Percentiles rank a stretch among this genome's conserved stretches.
phyloP scores from a whole-genome alignment of 1,139 yeast species.

The Blastobotrys petasosporus region DNA sequence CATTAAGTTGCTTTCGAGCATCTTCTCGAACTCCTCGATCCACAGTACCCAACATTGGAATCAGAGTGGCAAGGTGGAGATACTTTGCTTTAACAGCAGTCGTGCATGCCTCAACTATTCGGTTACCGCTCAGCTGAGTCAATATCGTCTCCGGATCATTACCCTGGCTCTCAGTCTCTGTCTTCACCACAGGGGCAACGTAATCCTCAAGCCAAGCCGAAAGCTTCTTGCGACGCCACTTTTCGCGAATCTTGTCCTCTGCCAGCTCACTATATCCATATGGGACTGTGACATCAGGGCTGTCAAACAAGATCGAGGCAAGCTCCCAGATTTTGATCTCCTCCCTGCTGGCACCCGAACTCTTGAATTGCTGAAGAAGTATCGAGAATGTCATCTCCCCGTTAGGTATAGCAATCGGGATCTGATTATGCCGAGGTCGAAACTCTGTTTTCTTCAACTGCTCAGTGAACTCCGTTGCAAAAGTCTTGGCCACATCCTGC shows the following conservation, averaged over 20 bases:
- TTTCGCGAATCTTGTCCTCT: conserved; percentile 34
- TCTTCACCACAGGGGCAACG: conserved; percentile 41
- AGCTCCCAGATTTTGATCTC: conserved; percentile 41
- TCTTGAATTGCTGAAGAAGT: conserved; percentile 8
- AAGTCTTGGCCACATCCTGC: background rate
- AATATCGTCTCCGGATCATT: conserved; percentile 46
- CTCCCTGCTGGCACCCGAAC: background rate
- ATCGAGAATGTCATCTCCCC: conserved; percentile 17
- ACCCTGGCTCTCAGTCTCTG: conserved; percentile 21
- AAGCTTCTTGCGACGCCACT: conserved; percentile 43
- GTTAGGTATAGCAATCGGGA: conserved; percentile 19
- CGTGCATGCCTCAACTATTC: conserved; percentile 55
- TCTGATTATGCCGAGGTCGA: conserved; percentile 16
- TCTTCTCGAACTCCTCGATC: conserved; percentile 43
- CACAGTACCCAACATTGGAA: conserved; percentile 69
- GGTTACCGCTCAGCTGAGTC: conserved; percentile 49
- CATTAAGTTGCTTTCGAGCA: conserved; percentile 56
- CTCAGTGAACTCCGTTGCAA: conserved; percentile 4
- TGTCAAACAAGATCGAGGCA: conserved; percentile 56
- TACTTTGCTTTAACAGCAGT: conserved; percentile 54
- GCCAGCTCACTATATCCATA: conserved; percentile 26
- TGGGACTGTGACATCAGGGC: conserved; percentile 20
- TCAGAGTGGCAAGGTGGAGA: conserved; percentile 60
- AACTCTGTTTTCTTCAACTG: conserved; percentile 11
- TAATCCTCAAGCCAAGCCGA: conserved; percentile 55